Evolutionary conservation across 768 basidiomycete genomes (phyloP).

Genomic region (Calocybe gangraenosa): DNA sequence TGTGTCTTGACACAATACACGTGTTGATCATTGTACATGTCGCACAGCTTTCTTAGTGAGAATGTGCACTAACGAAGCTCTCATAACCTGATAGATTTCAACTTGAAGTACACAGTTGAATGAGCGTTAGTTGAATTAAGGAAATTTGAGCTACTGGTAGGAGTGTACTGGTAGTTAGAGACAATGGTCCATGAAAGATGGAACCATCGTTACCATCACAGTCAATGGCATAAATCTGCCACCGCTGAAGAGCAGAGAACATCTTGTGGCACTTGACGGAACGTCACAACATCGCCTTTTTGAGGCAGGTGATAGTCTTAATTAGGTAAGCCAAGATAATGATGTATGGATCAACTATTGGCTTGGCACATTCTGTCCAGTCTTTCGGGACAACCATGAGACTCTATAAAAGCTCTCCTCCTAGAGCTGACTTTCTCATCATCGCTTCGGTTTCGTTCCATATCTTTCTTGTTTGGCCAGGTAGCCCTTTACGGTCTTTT

Average conservation of each 20-base stretch:
- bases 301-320: slow-evolving; percentile 16
- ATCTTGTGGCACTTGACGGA: slow-evolving; percentile 8
- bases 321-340: slow-evolving; percentile 37
- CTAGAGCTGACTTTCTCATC: not conserved
- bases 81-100: no score
- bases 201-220: slow-evolving; percentile 4
- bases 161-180: no score
- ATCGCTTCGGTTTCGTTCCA: slow-evolving; percentile 19
- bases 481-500: slow-evolving; percentile 34
- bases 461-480: slow-evolving; percentile 31
- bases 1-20: not conserved
- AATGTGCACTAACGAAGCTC: no score
- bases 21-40: not conserved
- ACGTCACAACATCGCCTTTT: not conserved
- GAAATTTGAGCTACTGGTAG: no score
- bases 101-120: no score
- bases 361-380: slow-evolving; percentile 2
- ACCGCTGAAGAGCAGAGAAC: slow-evolving; percentile 1
- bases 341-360: not conserved
- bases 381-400: slow-evolving; percentile 2
- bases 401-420: slow-evolving; percentile 17
- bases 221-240: slow-evolving; percentile 5
- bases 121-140: no score
- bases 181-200: not conserved
- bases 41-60: no score